Percentiles rank a stretch among this genome's conserved stretches.
phyloP scores from a whole-genome alignment of 2,329 filamentous ascomycete species.

The Colletotrichum sojae region DNA sequence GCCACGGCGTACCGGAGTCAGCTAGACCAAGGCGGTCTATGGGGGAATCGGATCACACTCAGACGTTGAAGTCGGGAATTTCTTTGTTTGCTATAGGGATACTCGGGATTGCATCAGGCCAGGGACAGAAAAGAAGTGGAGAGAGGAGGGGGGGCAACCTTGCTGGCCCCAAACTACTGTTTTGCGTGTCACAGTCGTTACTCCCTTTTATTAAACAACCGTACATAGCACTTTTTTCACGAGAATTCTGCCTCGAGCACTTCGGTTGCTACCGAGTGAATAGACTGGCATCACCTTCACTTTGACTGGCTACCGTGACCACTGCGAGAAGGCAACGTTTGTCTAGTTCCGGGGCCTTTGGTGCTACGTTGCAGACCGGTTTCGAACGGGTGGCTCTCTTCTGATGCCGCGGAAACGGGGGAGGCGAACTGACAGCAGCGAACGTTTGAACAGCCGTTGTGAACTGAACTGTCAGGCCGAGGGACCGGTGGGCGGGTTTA shows the following conservation, averaged over 20 bases:
- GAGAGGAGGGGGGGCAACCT: too few relatives aligned
- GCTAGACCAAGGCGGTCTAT: slow-evolving; percentile 5
- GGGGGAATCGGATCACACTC: slow-evolving; percentile 15
- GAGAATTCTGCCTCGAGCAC: neutral
- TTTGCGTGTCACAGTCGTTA: slow-evolving; percentile 27
- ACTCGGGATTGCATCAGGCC: slow-evolving; percentile 34
- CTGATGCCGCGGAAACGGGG: slow-evolving; percentile 7
- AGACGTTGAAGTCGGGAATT: slow-evolving; percentile 17
- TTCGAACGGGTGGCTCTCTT: slow-evolving; percentile 19
- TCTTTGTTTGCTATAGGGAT: neutral
- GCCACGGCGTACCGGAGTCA: slow-evolving; percentile 34
- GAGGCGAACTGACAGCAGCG: slow-evolving; percentile 21
- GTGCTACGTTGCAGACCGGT: slow-evolving; percentile 14
- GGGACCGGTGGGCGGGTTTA: slow-evolving; percentile 8
- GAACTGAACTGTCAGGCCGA: neutral
- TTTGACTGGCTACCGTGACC: too few relatives aligned
- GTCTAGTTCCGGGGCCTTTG: neutral
- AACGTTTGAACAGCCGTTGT: neutral
- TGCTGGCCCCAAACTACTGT: neutral
- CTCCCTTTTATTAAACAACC: neutral
- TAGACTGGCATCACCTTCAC: slow-evolving; percentile 26
- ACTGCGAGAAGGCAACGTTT: neutral
- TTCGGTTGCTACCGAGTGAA: slow-evolving; percentile 17
- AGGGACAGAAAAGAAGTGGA: slow-evolving; percentile 30
- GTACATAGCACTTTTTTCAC: slow-evolving; percentile 28